phyloP scores from a whole-genome alignment of 2,329 filamentous ascomycete species.

The Zopfia rhizophila region DNA sequence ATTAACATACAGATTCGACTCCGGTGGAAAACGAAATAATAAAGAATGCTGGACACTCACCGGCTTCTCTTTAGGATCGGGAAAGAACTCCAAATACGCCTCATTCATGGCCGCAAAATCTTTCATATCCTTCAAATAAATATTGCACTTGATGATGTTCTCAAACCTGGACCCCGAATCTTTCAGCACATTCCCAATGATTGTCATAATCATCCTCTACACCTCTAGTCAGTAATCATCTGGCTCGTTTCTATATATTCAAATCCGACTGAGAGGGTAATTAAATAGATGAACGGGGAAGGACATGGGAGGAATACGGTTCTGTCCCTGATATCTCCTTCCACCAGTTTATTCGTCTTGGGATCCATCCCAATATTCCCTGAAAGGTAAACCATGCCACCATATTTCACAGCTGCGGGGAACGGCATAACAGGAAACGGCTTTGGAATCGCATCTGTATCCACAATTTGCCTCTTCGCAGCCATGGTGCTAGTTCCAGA shows the following conservation, averaged over 20 bases:
- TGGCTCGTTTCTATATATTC: too few species aligned
- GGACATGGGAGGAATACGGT: constrained; percentile 54
- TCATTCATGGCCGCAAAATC: constrained; percentile 70
- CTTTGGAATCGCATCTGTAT: constrained; percentile 13
- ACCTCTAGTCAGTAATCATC: background rate
- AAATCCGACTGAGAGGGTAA: too few species aligned
- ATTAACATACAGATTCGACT: background rate
- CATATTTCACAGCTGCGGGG: constrained; percentile 55
- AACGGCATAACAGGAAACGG: constrained; percentile 61
- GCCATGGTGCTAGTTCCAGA: constrained; percentile 4
- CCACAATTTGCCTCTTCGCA: constrained; percentile 19
- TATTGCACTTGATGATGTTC: constrained; percentile 74
- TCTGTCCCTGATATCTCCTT: constrained; percentile 66
- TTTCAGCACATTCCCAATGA: constrained; percentile 61
- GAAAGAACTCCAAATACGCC: constrained; percentile 64
- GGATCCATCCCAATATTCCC: constrained; percentile 70
- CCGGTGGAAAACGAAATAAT: background rate
- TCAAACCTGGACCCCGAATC: constrained; percentile 68
- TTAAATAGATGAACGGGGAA: background rate
- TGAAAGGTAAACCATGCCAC: constrained; percentile 77
- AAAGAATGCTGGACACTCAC: constrained; percentile 46
- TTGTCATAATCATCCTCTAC: constrained; percentile 16
- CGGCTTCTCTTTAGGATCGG: constrained; percentile 53
- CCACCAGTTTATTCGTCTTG: constrained; percentile 63
- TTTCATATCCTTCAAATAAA: constrained; percentile 73